Conservation (phyloP, 352 stramenopile species). For the Halophytophthora batemanensis region DNA sequence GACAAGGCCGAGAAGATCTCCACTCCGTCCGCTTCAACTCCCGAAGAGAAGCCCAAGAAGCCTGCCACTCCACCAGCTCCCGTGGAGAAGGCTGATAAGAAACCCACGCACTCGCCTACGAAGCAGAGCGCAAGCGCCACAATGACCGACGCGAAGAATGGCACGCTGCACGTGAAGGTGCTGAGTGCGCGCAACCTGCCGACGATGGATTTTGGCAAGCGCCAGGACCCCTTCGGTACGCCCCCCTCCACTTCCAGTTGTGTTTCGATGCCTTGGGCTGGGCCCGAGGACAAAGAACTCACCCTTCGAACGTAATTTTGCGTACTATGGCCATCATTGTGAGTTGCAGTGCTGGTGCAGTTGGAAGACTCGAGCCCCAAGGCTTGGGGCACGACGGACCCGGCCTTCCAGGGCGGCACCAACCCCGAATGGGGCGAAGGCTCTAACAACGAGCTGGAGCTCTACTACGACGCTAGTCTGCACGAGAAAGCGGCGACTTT, state of each 20-base stretch:
- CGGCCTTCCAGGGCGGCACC: constrained; percentile 52
- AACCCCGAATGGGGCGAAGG: constrained; percentile 65
- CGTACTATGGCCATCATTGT: too few species aligned
- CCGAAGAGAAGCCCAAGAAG: not conserved
- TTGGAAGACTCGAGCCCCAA: constrained; percentile 64
- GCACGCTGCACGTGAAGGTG: constrained; percentile 77
- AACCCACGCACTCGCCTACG: constrained; percentile 1
- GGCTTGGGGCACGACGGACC: constrained; percentile 61
- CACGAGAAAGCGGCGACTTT: constrained; percentile 46
- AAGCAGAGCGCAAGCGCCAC: constrained; percentile 12
- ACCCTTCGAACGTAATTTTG: too few species aligned
- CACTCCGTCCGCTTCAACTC: constrained; percentile 6
- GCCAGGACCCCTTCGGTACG: constrained; percentile 73
- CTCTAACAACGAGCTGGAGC: constrained; percentile 78
- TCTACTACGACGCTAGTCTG: constrained; percentile 66
- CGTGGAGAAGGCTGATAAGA: not conserved
- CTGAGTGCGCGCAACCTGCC: constrained; percentile 56
- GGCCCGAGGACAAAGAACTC: too few species aligned
- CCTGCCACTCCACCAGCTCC: not conserved
- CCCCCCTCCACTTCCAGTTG: not conserved
- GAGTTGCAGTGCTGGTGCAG: constrained; percentile 55
- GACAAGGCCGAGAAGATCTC: not conserved
- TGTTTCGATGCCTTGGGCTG: too few species aligned
- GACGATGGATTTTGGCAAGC: constrained; percentile 79
- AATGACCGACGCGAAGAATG: constrained; percentile 26